A percentile compares a stretch with the other conserved stretches of the same genome.
Conservation (phyloP, 371 early-diverging fungal species). For the Mortierella sp. region DNA sequence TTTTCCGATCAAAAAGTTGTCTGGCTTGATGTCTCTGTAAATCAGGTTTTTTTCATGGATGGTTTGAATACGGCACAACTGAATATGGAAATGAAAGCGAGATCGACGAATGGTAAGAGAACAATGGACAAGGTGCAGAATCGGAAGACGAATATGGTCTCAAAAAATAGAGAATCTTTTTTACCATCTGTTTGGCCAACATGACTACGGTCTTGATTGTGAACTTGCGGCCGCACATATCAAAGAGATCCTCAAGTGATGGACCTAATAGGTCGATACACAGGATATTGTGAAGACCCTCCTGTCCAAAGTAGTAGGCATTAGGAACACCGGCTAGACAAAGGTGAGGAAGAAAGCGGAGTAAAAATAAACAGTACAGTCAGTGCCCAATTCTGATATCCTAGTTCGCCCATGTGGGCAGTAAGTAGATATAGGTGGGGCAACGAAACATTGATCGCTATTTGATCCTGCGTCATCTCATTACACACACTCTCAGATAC, state of each 20-base stretch:
- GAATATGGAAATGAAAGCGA: background rate
- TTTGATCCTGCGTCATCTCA: slow-evolving; percentile 13
- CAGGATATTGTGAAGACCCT: slow-evolving; percentile 95
- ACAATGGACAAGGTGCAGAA: background rate
- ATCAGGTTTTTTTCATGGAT: slow-evolving; percentile 97
- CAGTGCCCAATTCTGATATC: background rate
- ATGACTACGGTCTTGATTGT: slow-evolving; percentile 95
- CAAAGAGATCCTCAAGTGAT: slow-evolving; percentile 97
- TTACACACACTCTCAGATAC: background rate
- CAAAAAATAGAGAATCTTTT: background rate
- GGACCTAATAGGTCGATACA: slow-evolving; percentile 99
- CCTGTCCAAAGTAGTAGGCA: slow-evolving; percentile 96
- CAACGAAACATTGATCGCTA: background rate
- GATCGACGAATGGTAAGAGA: background rate
- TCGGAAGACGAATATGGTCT: background rate
- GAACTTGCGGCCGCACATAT: slow-evolving; percentile 93
- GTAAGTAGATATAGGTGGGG: too few relatives aligned
- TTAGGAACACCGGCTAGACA: slow-evolving; percentile 83
- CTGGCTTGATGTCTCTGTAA: slow-evolving; percentile 99
- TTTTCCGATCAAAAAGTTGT: slow-evolving; percentile 97
- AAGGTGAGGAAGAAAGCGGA: background rate
- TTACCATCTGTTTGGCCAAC: slow-evolving; percentile 97
- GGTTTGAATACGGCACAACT: slow-evolving; percentile 92
- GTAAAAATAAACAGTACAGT: background rate
- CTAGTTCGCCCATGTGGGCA: background rate